Evolutionary conservation across 345 rosid genomes (phyloP).

Genomic region (Noccaea bulbosa): DNA sequence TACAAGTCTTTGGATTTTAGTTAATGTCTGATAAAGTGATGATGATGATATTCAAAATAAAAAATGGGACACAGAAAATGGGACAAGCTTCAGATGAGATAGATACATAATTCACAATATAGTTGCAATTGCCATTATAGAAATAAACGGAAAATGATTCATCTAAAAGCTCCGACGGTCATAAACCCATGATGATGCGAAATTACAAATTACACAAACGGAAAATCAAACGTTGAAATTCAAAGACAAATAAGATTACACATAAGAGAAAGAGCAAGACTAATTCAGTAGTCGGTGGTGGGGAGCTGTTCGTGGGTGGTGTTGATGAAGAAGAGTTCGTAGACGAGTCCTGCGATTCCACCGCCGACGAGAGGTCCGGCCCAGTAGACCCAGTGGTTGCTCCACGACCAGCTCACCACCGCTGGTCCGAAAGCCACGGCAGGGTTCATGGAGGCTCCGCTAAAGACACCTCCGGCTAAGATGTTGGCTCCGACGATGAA

Average conservation of each 20-base stretch:
- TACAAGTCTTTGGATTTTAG: not conserved
- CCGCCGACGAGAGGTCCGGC: constrained; percentile 86
- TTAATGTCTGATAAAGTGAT: not conserved
- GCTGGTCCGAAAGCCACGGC: constrained; percentile 97
- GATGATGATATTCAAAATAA: not conserved
- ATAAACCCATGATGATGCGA: constrained; percentile 13
- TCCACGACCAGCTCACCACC: constrained; percentile 89
- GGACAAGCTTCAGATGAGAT: not conserved
- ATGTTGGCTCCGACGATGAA: constrained; percentile 93
- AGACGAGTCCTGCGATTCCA: constrained; percentile 78
- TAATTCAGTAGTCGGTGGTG: constrained; percentile 68
- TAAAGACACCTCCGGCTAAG: constrained; percentile 85
- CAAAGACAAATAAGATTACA: constrained; percentile 32
- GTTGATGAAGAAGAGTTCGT: constrained; percentile 71
- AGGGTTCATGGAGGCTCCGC: constrained; percentile 98
- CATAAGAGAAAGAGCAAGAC: constrained; percentile 29
- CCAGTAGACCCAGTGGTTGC: constrained; percentile 95
- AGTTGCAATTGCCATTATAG: constrained; percentile 1
- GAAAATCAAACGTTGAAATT: not conserved
- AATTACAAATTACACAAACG: constrained; percentile 24
- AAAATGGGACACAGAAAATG: not conserved
- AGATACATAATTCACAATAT: constrained; percentile 27
- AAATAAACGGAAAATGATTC: constrained; percentile 25
- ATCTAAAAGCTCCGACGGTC: constrained; percentile 35
- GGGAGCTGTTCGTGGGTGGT: constrained; percentile 64